These are phyloP conservation scores for Triglochin maritima DNA, from an alignment of 106 monocot genomes.

Conservation along the genomic window DNA sequence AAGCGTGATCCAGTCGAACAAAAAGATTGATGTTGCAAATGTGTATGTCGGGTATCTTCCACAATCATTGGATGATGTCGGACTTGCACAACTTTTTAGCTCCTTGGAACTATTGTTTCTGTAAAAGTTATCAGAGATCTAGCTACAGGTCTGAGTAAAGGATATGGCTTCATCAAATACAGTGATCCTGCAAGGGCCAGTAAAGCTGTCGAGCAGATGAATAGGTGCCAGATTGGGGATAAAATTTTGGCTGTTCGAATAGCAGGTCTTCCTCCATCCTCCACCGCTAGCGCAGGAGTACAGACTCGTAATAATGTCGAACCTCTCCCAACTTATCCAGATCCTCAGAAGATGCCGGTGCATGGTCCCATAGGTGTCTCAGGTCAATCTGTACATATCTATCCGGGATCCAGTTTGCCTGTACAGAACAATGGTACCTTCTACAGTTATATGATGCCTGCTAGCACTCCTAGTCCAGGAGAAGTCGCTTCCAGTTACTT, in stretches of 20 bases:
- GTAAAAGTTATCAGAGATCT: slow-evolving; percentile 30
- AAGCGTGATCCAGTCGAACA: background rate
- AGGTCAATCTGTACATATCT: background rate
- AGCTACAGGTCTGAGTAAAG: slow-evolving; percentile 32
- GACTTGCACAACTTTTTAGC: slow-evolving; percentile 36
- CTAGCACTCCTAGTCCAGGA: too few species aligned
- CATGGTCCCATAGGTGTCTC: background rate
- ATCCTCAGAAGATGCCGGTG: background rate
- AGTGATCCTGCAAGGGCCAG: slow-evolving; percentile 25
- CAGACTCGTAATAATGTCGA: background rate
- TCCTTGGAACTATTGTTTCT: slow-evolving; percentile 29
- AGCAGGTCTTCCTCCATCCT: slow-evolving; percentile 11
- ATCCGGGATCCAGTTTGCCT: slow-evolving; percentile 1
- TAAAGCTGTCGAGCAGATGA: slow-evolving; percentile 39
- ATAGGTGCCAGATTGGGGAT: slow-evolving; percentile 39
- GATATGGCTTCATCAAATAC: slow-evolving; percentile 59
- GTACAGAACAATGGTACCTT: background rate
- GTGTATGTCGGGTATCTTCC: slow-evolving; percentile 41
- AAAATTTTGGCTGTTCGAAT: slow-evolving; percentile 27
- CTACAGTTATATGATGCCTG: too few species aligned
- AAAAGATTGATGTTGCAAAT: slow-evolving; percentile 25
- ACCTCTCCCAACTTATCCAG: background rate
- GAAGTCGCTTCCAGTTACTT: background rate
- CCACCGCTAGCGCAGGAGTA: background rate
- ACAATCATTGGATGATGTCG: slow-evolving; percentile 22